Evolutionary conservation across 2,329 filamentous ascomycete genomes (phyloP).

Genomic region (Emergomyces pasteurianus): DNA sequence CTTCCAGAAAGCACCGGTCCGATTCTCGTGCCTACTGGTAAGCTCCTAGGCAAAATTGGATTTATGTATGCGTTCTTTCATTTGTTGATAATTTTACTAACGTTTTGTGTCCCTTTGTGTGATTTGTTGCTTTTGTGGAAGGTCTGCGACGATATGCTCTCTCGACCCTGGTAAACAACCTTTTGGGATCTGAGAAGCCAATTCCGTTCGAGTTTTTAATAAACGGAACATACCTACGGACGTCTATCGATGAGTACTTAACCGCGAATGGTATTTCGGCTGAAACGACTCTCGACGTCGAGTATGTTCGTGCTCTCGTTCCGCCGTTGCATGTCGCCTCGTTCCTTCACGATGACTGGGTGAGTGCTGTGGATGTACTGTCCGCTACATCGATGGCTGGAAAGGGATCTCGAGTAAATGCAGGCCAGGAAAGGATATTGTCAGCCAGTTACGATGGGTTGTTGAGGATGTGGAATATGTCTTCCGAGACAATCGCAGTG

Average conservation of each 20-base stretch:
- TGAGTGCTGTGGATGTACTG: slow-evolving; percentile 73
- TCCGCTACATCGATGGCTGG: slow-evolving; percentile 54
- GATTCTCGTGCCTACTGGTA: slow-evolving; percentile 47
- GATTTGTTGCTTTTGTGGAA: slow-evolving; percentile 14
- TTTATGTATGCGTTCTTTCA: no score
- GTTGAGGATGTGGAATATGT: slow-evolving; percentile 78
- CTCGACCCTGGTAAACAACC: slow-evolving; percentile 51
- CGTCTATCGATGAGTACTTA: slow-evolving; percentile 83
- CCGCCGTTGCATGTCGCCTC: slow-evolving; percentile 81
- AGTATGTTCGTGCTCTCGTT: slow-evolving; percentile 86
- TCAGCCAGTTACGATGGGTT: slow-evolving; percentile 90
- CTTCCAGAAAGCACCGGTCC: slow-evolving; percentile 43
- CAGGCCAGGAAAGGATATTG: slow-evolving; percentile 60
- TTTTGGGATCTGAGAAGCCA: slow-evolving; percentile 43
- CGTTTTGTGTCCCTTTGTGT: neutral
- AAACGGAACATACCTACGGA: slow-evolving; percentile 82
- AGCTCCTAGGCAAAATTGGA: slow-evolving; percentile 11
- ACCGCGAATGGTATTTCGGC: slow-evolving; percentile 74
- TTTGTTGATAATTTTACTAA: slow-evolving; percentile 8
- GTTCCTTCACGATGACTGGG: slow-evolving; percentile 97
- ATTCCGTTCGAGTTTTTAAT: slow-evolving; percentile 75
- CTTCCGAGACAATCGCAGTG: slow-evolving; percentile 70
- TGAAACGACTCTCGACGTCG: slow-evolving; percentile 74
- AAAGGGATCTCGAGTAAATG: slow-evolving; percentile 30
- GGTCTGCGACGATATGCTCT: slow-evolving; percentile 47